These are phyloP conservation scores for Fusarium haematococcum DNA, from an alignment of 2,329 filamentous ascomycete species.

Conservation along the genomic window DNA sequence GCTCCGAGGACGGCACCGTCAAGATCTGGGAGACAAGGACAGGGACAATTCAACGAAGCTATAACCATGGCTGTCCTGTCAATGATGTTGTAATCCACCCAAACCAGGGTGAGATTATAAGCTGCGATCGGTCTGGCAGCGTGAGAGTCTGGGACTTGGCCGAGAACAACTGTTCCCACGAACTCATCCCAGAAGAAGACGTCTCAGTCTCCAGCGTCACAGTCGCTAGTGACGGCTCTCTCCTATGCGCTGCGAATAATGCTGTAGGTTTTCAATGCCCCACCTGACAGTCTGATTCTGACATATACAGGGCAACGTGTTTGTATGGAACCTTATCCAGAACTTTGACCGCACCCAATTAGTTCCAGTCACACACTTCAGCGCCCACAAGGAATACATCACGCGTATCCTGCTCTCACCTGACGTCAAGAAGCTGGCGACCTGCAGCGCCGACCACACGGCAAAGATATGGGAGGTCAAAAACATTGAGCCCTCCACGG, in stretches of 20 bases:
- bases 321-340: constrained; percentile 95
- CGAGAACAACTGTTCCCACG: constrained; percentile 96
- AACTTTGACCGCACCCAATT: constrained; percentile 85
- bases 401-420: constrained; percentile 91
- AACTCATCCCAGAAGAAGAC: constrained; percentile 96
- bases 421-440: constrained; percentile 93
- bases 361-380: constrained; percentile 88
- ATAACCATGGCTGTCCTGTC: constrained; percentile 87
- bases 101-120: constrained; percentile 98
- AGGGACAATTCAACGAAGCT: constrained; percentile 90
- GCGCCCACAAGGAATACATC: constrained; percentile 91
- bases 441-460: constrained; percentile 92
- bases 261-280: constrained; percentile 66
- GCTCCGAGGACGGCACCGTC: constrained; percentile 94
- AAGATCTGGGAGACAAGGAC: constrained; percentile 96
- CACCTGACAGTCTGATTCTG: background rate
- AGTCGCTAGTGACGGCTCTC: constrained; percentile 91
- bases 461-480: constrained; percentile 95
- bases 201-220: constrained; percentile 94
- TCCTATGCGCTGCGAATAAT: constrained; percentile 95
- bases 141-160: constrained; percentile 96
- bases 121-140: constrained; percentile 91
- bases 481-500: constrained; percentile 69
- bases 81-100: constrained; percentile 99
- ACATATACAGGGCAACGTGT: constrained; percentile 86